Percentiles rank a stretch among this genome's conserved stretches.
Conservation (phyloP, 495 filamentous ascomycete species). For the Hypomontagnella monticulosa region DNA sequence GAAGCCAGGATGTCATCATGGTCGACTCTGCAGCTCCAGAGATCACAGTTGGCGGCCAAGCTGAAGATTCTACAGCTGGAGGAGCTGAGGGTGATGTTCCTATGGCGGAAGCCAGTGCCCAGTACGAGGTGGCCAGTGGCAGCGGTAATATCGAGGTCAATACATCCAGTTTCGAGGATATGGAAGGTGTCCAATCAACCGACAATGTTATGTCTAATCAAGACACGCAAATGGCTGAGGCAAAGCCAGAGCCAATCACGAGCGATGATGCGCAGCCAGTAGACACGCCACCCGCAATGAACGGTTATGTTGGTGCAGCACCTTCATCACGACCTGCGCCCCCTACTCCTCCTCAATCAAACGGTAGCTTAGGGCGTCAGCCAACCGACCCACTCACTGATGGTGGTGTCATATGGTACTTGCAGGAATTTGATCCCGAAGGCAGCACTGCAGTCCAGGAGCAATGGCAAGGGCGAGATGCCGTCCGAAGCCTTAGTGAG, state of each 20-base stretch:
- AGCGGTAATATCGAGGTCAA: constrained; percentile 56
- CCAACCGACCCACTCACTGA: constrained; percentile 66
- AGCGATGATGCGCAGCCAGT: constrained; percentile 48
- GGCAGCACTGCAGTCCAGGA: constrained; percentile 77
- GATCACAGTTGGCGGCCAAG: constrained; percentile 53
- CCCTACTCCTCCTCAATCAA: constrained; percentile 59
- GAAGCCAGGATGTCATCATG: constrained; percentile 57
- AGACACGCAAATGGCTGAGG: constrained; percentile 21
- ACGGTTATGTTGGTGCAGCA: constrained; percentile 47
- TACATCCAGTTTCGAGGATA: constrained; percentile 47
- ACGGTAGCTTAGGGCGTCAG: constrained; percentile 54
- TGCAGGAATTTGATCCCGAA: constrained; percentile 78
- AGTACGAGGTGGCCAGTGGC: constrained; percentile 29
- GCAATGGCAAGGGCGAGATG: constrained; percentile 78
- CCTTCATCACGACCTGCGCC: constrained; percentile 48
- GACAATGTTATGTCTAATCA: constrained; percentile 28
- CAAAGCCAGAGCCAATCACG: constrained; percentile 31
- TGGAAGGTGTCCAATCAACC: constrained; percentile 49
- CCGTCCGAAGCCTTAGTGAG: constrained; percentile 81
- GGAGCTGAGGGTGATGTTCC: constrained; percentile 34
- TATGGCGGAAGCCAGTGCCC: constrained; percentile 41
- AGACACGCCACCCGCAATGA: constrained; percentile 52
- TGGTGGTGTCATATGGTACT: constrained; percentile 89
- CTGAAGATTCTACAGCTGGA: constrained; percentile 37
- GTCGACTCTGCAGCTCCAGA: constrained; percentile 56